Percentiles rank a stretch among this genome's conserved stretches.
Evolutionary conservation across 2,329 filamentous ascomycete genomes (phyloP).

Genomic region (Fusarium algeriense): DNA sequence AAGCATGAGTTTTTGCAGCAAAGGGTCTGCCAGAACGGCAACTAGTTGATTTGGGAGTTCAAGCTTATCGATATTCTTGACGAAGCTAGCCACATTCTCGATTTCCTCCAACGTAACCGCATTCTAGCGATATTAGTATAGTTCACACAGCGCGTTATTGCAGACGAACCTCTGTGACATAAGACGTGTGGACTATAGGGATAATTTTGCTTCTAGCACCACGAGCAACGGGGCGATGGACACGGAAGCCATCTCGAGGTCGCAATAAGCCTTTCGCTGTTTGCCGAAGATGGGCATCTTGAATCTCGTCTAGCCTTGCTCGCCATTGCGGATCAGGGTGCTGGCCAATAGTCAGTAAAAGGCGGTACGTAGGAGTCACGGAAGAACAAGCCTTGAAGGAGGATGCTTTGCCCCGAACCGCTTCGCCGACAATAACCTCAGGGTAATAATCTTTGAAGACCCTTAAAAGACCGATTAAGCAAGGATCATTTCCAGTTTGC

Average conservation of each 20-base stretch:
- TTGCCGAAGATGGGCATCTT: constrained; percentile 66
- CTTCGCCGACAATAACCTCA: constrained; percentile 83
- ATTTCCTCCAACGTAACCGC: constrained; percentile 82
- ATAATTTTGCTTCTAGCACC: constrained; percentile 58
- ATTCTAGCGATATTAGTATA: constrained; percentile 55
- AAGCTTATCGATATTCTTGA: constrained; percentile 79
- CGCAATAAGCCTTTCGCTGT: constrained; percentile 54
- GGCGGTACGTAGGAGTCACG: neutral
- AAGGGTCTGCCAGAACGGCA: constrained; percentile 78
- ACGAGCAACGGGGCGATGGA: constrained; percentile 62
- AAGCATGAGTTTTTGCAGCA: constrained; percentile 83
- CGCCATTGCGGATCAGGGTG: constrained; percentile 84
- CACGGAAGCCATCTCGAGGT: constrained; percentile 69
- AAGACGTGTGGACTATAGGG: constrained; percentile 79
- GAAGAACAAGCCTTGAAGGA: constrained; percentile 66
- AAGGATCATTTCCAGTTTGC: constrained; percentile 77
- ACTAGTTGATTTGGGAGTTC: constrained; percentile 86
- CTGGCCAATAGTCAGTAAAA: constrained; percentile 52
- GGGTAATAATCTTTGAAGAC: constrained; percentile 95
- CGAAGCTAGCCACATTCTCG: constrained; percentile 76
- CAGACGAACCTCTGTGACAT: constrained; percentile 72
- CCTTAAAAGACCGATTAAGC: constrained; percentile 78
- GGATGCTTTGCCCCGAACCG: constrained; percentile 69
- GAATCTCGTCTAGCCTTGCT: constrained; percentile 74
- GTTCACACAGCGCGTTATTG: neutral